These are phyloP conservation scores for Pezicula radicicola DNA, from an alignment of 2,329 filamentous ascomycete genomes.

Conservation along the genomic window DNA sequence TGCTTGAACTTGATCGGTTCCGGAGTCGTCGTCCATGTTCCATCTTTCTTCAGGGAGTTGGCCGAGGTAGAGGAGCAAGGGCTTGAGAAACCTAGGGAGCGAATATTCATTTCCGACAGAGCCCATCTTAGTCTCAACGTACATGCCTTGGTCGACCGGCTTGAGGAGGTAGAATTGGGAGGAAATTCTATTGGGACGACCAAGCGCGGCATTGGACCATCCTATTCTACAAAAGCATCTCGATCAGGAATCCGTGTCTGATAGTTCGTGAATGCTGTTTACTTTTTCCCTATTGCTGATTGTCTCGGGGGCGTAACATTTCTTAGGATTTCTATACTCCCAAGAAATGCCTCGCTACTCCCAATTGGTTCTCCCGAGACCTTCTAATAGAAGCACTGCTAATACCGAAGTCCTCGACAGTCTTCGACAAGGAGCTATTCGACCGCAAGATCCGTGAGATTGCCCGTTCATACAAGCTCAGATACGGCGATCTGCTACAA, in stretches of 20 bases:
- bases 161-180: constrained; percentile 56
- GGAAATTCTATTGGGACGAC: constrained; percentile 41
- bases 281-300: too few relatives aligned
- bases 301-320: too few relatives aligned
- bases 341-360: too few relatives aligned
- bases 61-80: constrained; percentile 57
- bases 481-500: constrained; percentile 63
- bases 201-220: constrained; percentile 48
- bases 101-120: constrained; percentile 60
- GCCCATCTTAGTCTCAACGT: constrained; percentile 55
- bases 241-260: constrained; percentile 57
- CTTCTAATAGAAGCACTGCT: too few relatives aligned
- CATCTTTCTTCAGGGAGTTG: constrained; percentile 64
- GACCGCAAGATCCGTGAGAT: too few relatives aligned
- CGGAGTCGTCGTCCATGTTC: constrained; percentile 64
- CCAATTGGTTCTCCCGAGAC: too few relatives aligned
- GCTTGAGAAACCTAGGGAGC: constrained; percentile 47
- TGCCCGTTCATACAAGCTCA: constrained; percentile 10
- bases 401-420: too few relatives aligned
- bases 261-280: too few relatives aligned
- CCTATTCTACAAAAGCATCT: constrained; percentile 57
- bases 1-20: constrained; percentile 74
- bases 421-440: too few relatives aligned
- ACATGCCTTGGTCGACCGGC: constrained; percentile 65
- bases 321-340: too few relatives aligned